Evolutionary conservation across 257 asterid species (phyloP).

Genomic region (Nicotiana paniculata): DNA sequence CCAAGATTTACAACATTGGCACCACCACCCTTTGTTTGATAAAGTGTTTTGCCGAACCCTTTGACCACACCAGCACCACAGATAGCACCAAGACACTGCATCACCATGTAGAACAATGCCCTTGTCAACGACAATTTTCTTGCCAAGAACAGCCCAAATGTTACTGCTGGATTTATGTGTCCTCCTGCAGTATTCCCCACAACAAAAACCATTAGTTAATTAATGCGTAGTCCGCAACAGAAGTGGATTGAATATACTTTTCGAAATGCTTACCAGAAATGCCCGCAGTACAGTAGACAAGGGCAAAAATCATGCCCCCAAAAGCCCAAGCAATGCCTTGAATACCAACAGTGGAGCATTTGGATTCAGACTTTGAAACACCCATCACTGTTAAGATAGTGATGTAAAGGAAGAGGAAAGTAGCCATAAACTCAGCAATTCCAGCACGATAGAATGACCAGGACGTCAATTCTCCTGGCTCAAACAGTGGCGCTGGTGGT

Average conservation of each 20-base stretch:
- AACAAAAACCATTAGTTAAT: not conserved
- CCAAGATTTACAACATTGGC: slow-evolving; percentile 24
- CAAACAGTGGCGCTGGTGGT: slow-evolving; percentile 28
- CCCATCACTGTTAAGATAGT: slow-evolving; percentile 33
- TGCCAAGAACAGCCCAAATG: slow-evolving; percentile 34
- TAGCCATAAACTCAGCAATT: slow-evolving; percentile 32
- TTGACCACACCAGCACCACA: slow-evolving; percentile 39
- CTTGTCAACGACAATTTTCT: slow-evolving; percentile 32
- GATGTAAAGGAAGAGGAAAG: slow-evolving; percentile 29
- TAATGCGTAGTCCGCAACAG: too few relatives aligned
- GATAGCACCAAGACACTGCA: slow-evolving; percentile 39
- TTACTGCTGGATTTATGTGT: slow-evolving; percentile 36
- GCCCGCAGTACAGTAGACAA: slow-evolving; percentile 34
- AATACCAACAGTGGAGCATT: slow-evolving; percentile 28
- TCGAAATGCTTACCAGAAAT: slow-evolving; percentile 16
- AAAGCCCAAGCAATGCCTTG: slow-evolving; percentile 41
- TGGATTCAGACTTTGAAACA: slow-evolving; percentile 3
- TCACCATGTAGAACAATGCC: slow-evolving; percentile 30
- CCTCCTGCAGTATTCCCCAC: slow-evolving; percentile 19
- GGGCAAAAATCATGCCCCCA: slow-evolving; percentile 40
- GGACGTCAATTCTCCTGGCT: slow-evolving; percentile 17
- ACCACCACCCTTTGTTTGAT: slow-evolving; percentile 24
- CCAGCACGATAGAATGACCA: slow-evolving; percentile 39
- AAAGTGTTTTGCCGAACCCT: slow-evolving; percentile 18
- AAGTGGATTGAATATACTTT: too few relatives aligned